Base-by-base conservation (phyloP, 495 filamentous ascomycete species). In the Amphirosellinia nigrospora region DNA sequence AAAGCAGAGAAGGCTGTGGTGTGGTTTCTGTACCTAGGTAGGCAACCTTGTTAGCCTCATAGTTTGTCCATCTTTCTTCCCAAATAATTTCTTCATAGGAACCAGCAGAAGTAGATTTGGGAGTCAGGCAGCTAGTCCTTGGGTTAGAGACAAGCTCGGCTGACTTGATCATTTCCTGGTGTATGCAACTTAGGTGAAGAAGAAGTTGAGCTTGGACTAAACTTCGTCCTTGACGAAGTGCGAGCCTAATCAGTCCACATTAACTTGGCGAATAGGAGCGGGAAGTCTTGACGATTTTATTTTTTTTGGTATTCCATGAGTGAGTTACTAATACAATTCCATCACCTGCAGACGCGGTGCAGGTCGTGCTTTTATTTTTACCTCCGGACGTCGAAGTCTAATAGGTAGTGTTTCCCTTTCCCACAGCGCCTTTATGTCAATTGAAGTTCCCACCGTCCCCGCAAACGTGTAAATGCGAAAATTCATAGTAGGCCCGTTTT, bases 311-410 rank as follows among this genome's bases (percentile, higher is more conserved):
- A 48, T 68, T 38, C 34, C 23, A 59, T 59, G 32, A 69, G 45
- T 59, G 32, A 69, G 45, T 61, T 70, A 70, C 38, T 64, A 64
- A 36, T 70, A 70, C 68, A 70, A 52, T 45, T n/a, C 41, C 62
- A 56, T 63, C 50, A 46, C 43, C 34, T 28, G 39, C 52, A 70
- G 15, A 64, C 38, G 7, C 36, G 32, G 26, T 69, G 59, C 56
- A 58, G 68, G 68, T 28, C 39, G 59, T 58, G 59, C 68, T 60
- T 74, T 76, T 73, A 67, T 76, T 75, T 72, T 73, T 58, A 70
- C 71, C 75, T 74, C 71, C 70, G 62, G 74, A 73, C 74, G 55
- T 73, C 66, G 64, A 74, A 58, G 76, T 78, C 76, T 78, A 78
- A 75, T 65, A 70, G 69, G 55, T 41, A 68, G 72, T 67, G 53